phyloP scores from a whole-genome alignment of 2,329 filamentous ascomycete genomes.

The Alternaria metachromatica region DNA sequence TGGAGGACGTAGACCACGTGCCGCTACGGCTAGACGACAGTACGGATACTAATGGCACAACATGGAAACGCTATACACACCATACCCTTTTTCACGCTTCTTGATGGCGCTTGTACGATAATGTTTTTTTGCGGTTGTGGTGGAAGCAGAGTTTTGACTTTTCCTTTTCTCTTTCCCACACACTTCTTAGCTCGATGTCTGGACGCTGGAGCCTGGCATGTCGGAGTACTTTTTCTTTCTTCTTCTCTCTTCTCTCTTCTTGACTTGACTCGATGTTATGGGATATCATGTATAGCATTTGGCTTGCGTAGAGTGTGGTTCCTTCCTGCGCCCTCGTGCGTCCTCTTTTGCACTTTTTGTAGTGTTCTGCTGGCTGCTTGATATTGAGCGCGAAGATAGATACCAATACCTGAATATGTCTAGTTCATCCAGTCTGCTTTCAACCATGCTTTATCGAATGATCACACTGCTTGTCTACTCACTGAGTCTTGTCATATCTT shows the following conservation, averaged over 20 bases:
- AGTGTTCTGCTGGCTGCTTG: too few species aligned
- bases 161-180: not conserved
- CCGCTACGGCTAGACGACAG: conserved; percentile 15
- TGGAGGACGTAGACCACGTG: conserved; percentile 26
- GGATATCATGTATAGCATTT: not conserved
- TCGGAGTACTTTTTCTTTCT: not conserved
- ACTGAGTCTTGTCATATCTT: too few species aligned
- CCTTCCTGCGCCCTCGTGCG: not conserved
- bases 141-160: not conserved
- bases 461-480: too few species aligned
- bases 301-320: not conserved
- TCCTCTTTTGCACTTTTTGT: not conserved
- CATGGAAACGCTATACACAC: not conserved
- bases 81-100: not conserved
- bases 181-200: conserved; percentile 6
- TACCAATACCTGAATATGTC: too few species aligned
- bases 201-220: conserved; percentile 7
- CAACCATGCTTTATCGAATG: too few species aligned
- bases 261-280: too few species aligned
- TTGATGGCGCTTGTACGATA: conserved; percentile 12
- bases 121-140: not conserved
- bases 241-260: not conserved
- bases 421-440: too few species aligned
- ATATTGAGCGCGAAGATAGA: too few species aligned
- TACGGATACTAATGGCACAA: conserved; percentile 17